phyloP scores from a whole-genome alignment of 2,329 filamentous ascomycete species.

The Talaromyces piceae region DNA sequence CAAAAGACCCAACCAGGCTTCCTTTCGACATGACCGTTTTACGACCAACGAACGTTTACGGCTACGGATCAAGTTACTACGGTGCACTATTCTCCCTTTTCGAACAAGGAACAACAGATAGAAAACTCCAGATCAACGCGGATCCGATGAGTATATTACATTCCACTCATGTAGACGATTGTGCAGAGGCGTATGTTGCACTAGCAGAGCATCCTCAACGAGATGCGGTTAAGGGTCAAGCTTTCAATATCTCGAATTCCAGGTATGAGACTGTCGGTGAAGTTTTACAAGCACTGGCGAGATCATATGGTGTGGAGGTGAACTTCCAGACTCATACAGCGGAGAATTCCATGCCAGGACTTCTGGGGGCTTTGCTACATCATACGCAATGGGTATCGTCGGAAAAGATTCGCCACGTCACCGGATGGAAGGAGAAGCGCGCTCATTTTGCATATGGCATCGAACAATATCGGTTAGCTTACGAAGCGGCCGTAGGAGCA shows the following conservation, averaged over 20 bases:
- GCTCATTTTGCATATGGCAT: constrained; percentile 2
- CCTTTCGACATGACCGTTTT: constrained; percentile 8
- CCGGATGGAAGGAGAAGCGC: constrained; percentile 8
- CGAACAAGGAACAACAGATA: neutral
- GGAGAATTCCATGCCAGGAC: neutral
- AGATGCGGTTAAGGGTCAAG: constrained; percentile 6
- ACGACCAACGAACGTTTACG: constrained; percentile 9
- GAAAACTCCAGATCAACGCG: neutral
- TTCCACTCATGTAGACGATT: constrained; percentile 8
- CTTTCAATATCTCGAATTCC: constrained; percentile 9
- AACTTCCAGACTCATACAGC: constrained; percentile 1
- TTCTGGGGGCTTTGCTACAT: constrained; percentile 1
- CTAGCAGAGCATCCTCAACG: constrained; percentile 3
- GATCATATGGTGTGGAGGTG: constrained; percentile 2
- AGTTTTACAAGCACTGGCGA: constrained; percentile 4
- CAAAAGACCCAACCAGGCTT: neutral
- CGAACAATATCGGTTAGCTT: constrained; percentile 7
- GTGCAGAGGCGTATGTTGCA: constrained; percentile 5
- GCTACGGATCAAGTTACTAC: constrained; percentile 9
- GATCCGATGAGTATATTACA: constrained; percentile 8
- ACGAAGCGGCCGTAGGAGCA: constrained; percentile 6
- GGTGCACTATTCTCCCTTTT: constrained; percentile 5
- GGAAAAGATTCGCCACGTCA: constrained; percentile 5
- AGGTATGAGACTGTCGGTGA: constrained; percentile 5
- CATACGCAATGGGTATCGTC: constrained; percentile 10